Base-by-base conservation (phyloP, 805 yeast genomes). In the Kluyveromyces aestuarii region DNA sequence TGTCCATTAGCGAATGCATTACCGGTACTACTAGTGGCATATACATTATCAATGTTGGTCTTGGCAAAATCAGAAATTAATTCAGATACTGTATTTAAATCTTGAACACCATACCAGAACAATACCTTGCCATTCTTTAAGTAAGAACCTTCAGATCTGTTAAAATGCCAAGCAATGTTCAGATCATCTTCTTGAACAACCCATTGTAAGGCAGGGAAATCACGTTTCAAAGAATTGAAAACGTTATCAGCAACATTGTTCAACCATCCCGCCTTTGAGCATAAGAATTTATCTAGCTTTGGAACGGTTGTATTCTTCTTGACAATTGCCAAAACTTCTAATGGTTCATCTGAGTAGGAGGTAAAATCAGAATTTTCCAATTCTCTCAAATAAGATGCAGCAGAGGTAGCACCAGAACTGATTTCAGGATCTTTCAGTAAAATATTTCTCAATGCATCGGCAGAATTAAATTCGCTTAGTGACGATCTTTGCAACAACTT, bases 211-310 rank as follows among this genome's bases (percentile, higher is more conserved):
- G 82, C 67, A 35, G 74, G 58, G 67, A 79, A 84, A 63, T 90
- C 96, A 58, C 81, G 82, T 58, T 75, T 80, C 58, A 93, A 76
- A 14, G 95, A 81, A 47, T 75, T 77, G 79, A 95, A 93, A 46
- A 93, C 84, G 68, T 90, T 91, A 64, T 93, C 99, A 50, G 96
- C 85, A 48, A 93, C 96, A 55, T 91, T 91, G 72, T 93, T 93
- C 64, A 91, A 82, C 99, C 99, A 93, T 42, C 98, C 98, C 48
- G 84, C 77, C 65, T 85, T 83, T 19, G 95, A 79, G 21, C 95
- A 87, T 55, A 89, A 73, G 64, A 93, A 88, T 70, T 87, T 88
- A 66, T 87, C 96, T 53, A 93, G 71, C 44, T 75, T 77, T 10
- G 96, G 84, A 47, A 86, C 72, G 13, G 67, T 67, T 13, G 68